phyloP scores from a whole-genome alignment of 2,329 filamentous ascomycete genomes.

The Xylariaceae sp. region DNA sequence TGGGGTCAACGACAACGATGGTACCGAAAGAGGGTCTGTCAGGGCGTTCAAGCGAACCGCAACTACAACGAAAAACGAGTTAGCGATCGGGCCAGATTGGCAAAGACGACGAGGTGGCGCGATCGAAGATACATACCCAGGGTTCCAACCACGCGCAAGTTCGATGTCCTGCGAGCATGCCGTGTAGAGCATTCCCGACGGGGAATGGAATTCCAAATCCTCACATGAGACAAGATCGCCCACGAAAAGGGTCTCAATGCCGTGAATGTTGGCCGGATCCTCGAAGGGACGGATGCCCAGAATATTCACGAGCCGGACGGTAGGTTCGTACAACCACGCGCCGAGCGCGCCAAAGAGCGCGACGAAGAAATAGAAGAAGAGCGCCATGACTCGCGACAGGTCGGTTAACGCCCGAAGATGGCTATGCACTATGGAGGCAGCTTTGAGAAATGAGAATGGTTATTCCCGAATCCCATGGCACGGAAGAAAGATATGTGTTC shows the following conservation, averaged over 20 bases:
- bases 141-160: conserved; percentile 23
- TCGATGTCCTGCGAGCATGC: conserved; percentile 46
- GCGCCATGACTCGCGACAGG: conserved; percentile 17
- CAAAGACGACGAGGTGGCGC: not conserved
- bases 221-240: conserved; percentile 53
- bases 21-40: conserved; percentile 41
- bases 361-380: conserved; percentile 16
- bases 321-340: conserved; percentile 22
- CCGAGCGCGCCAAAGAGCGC: conserved; percentile 19
- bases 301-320: conserved; percentile 15
- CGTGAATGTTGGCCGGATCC: conserved; percentile 21
- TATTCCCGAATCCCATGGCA: not conserved
- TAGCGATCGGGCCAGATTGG: not conserved
- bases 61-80: conserved; percentile 11
- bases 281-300: conserved; percentile 21
- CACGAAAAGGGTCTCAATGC: conserved; percentile 34
- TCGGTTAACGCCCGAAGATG: not conserved
- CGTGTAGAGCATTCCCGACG: conserved; percentile 47
- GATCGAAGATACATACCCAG: conserved; percentile 21
- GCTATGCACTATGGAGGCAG: not conserved
- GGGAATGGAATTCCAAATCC: conserved; percentile 51
- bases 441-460: not conserved
- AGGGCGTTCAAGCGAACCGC: conserved; percentile 18
- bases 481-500: not conserved
- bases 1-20: conserved; percentile 50